Evolutionary conservation across 208 protist species (phyloP).

Genomic region (Strigomonas galati): DNA sequence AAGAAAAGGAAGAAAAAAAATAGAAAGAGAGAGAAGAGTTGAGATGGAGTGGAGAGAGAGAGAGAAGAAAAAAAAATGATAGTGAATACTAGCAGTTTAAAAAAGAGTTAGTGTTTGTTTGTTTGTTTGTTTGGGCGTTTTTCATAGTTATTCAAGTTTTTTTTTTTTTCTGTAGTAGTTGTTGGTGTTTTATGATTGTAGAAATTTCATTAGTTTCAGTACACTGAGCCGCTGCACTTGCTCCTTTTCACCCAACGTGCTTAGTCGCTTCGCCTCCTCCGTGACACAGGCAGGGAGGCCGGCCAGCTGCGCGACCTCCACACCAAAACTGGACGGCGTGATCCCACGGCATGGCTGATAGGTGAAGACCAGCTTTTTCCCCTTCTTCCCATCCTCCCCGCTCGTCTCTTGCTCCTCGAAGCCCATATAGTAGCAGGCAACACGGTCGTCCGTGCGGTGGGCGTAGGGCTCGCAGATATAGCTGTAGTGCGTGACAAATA

Average conservation of each 20-base stretch:
- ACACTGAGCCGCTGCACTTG: constrained; percentile 31
- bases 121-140: too few relatives aligned
- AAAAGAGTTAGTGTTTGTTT: too few relatives aligned
- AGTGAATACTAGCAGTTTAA: too few relatives aligned
- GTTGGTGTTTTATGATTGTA: not conserved
- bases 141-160: too few relatives aligned
- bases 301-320: constrained; percentile 83
- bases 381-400: constrained; percentile 6
- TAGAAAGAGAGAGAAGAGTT: constrained; percentile 2
- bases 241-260: constrained; percentile 40
- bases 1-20: constrained; percentile 15
- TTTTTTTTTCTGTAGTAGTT: not conserved
- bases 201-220: constrained; percentile 20
- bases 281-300: constrained; percentile 73
- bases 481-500: constrained; percentile 97
- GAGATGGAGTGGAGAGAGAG: not conserved
- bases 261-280: constrained; percentile 45
- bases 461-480: constrained; percentile 79
- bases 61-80: not conserved
- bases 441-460: constrained; percentile 6
- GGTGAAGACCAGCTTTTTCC: constrained; percentile 61
- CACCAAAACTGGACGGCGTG: constrained; percentile 88
- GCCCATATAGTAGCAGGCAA: constrained; percentile 86
- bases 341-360: constrained; percentile 82
- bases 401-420: constrained; percentile 64